These are phyloP conservation scores for Lactifluus pinguis DNA, from an alignment of 768 basidiomycete species.

Conservation along the genomic window DNA sequence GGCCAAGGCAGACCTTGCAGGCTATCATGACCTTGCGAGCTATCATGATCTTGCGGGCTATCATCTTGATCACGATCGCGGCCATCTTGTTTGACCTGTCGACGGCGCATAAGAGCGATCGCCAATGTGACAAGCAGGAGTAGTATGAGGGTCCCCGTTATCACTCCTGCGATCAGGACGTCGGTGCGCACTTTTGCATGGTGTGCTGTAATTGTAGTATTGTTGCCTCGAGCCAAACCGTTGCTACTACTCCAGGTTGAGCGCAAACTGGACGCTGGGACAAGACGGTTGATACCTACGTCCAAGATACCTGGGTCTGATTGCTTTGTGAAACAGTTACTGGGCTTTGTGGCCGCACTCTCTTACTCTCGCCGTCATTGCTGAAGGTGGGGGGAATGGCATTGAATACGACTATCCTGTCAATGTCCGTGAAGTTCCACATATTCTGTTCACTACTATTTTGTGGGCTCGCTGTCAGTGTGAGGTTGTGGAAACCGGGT, in stretches of 20 bases:
- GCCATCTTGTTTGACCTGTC: neutral
- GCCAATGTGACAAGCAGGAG: neutral
- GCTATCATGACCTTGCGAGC: too few relatives aligned
- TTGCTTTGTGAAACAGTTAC: neutral
- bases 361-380: neutral
- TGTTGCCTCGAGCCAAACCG: neutral
- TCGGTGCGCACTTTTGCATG: neutral
- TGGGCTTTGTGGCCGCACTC: neutral
- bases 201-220: neutral
- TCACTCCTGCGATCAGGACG: neutral
- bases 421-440: constrained; percentile 8
- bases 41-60: too few relatives aligned
- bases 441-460: neutral
- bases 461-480: constrained; percentile 27
- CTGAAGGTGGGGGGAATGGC: neutral
- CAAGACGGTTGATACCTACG: neutral
- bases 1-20: neutral
- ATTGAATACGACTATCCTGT: constrained; percentile 7
- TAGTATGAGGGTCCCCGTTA: neutral
- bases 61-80: neutral
- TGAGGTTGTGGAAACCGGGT: constrained; percentile 32
- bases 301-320: neutral
- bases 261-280: neutral
- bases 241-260: neutral
- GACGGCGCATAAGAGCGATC: constrained; percentile 7